phyloP scores from a whole-genome alignment of 441 rosid genomes.

The Gossypium trilobum region DNA sequence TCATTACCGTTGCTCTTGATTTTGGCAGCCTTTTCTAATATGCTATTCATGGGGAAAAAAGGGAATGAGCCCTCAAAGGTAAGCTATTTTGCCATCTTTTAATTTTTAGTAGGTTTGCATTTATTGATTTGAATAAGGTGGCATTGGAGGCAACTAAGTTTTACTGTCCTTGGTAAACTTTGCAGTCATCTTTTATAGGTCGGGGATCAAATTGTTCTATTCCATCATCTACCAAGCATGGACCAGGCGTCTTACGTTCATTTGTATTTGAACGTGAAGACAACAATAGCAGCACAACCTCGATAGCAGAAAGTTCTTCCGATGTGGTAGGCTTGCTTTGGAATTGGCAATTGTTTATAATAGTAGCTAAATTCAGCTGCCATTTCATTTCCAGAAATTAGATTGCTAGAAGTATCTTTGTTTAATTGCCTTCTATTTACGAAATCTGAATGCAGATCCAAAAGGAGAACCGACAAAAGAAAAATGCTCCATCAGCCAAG shows the following conservation, averaged over 20 bases:
- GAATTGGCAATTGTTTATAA: neutral
- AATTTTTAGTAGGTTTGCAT: no score
- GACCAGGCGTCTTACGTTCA: slow-evolving; percentile 44
- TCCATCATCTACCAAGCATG: slow-evolving; percentile 51
- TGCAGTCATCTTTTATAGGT: slow-evolving; percentile 78
- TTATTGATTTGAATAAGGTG: neutral
- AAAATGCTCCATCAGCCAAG: slow-evolving; percentile 46
- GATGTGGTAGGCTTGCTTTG: slow-evolving; percentile 37
- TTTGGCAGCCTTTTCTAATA: slow-evolving; percentile 47
- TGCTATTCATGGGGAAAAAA: slow-evolving; percentile 38
- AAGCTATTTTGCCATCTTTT: slow-evolving; percentile 15
- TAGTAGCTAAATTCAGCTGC: neutral
- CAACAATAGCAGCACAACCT: slow-evolving; percentile 41
- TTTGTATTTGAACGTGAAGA: slow-evolving; percentile 79
- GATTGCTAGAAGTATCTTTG: neutral
- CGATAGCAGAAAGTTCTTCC: slow-evolving; percentile 45
- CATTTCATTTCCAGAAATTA: neutral
- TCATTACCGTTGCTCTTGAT: neutral
- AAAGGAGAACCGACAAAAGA: slow-evolving; percentile 38
- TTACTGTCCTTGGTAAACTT: slow-evolving; percentile 17
- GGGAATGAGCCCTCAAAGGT: slow-evolving; percentile 51
- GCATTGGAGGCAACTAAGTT: neutral
- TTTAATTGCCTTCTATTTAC: neutral
- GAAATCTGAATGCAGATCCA: slow-evolving; percentile 33
- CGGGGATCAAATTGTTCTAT: slow-evolving; percentile 40